Base-by-base conservation (phyloP, 768 basidiomycete species). In the Boletus rubroflammeus region DNA sequence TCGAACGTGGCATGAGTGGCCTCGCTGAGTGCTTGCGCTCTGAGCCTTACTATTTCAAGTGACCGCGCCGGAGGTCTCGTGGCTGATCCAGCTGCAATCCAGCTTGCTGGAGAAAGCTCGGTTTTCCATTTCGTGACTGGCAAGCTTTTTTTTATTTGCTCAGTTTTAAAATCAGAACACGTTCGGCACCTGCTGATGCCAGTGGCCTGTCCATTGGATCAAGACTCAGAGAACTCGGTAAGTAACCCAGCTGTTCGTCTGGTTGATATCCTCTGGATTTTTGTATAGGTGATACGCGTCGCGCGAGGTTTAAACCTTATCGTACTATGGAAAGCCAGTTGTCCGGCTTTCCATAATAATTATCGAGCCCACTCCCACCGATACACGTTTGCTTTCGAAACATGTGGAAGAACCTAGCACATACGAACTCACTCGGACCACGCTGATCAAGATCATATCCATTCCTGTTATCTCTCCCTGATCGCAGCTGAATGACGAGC, bases 401-500 rank as follows among this genome's bases (percentile, higher is more conserved):
- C n/a, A n/a, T n/a, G n/a, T 7, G 10, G 45, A 35, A 28, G 14
- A 28, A 21, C 25, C 32, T 14, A 17, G 15, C 19, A 21, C 25
- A 15, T 26, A 5, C 5, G 10, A 8, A n/a, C 25, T 13, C 31
- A 15, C 36, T 26, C 14, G 35, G 21, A 44, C 32, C 45, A 42
- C n/a, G 23, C 15, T 35, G 23, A 51, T 47, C 36, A 35, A 38
- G 14, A 44, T 43, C 7, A 13, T 36, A 51, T 19, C 41, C 25
- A 28, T 48, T 44, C 17, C 23, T 13, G 29, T 52, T 31, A 54
- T 52, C 39, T 53, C 17, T 23, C 29, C 26, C 38, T 25, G 8
- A 52, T 60, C 40, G 29, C 47, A 41, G 50, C n/a, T 15, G n/a
- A 46, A 53, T n/a, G 41, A 6, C 25, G n/a, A 29, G 38, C 53